phyloP scores from a whole-genome alignment of 208 protist species.

The Leishmania arabica region DNA sequence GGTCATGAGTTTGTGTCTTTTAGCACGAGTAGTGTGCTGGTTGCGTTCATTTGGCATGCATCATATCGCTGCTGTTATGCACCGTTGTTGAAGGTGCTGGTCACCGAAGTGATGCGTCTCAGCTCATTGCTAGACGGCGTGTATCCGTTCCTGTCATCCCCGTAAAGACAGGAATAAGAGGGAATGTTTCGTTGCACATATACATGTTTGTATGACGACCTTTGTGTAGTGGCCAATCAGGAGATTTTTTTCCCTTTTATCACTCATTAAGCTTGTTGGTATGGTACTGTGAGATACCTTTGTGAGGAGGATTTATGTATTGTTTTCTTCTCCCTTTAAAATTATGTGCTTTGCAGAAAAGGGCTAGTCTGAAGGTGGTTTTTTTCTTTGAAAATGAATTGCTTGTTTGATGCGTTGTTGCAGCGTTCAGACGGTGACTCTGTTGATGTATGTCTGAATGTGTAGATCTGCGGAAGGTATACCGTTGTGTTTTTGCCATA shows the following conservation, averaged over 20 bases:
- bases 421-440: neutral
- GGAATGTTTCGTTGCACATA: neutral
- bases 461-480: neutral
- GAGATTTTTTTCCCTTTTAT: too few species aligned
- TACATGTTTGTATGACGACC: too few species aligned
- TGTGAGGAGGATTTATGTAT: too few species aligned
- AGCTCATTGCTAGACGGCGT: neutral
- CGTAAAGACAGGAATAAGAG: neutral
- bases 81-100: neutral
- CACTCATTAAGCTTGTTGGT: too few species aligned
- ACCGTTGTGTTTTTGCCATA: accelerated
- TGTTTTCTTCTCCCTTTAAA: neutral
- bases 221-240: too few species aligned
- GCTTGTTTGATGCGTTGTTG: neutral
- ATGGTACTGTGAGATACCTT: too few species aligned
- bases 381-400: neutral
- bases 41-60: neutral
- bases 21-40: neutral
- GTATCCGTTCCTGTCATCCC: neutral
- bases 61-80: neutral
- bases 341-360: neutral
- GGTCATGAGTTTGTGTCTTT: neutral
- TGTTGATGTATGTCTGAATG: neutral
- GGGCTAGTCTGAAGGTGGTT: neutral
- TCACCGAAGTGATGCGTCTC: neutral